Conservation (phyloP, 495 filamentous ascomycete species). For the Tuber magnatum region DNA sequence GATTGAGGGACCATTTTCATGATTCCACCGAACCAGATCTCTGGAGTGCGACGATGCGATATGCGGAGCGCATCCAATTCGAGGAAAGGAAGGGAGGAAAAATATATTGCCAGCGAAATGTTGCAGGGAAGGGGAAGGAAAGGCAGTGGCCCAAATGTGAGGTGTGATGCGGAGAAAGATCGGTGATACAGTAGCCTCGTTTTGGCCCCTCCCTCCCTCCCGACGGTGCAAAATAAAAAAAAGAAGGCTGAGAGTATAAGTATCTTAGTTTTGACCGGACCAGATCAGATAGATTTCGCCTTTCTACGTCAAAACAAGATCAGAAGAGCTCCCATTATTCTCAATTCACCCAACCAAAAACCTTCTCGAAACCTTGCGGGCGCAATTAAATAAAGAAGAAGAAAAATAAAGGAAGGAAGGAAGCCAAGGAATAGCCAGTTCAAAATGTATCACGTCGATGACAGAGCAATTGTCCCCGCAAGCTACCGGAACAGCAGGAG, state of each 20-base stretch:
- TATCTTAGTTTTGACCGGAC: background rate
- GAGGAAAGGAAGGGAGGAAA: background rate
- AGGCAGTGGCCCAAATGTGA: background rate
- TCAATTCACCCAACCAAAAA: constrained; percentile 2
- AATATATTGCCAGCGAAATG: background rate
- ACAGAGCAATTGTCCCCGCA: constrained; percentile 1
- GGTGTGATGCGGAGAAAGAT: background rate
- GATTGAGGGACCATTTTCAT: background rate
- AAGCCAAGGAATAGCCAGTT: background rate
- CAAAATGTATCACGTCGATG: background rate
- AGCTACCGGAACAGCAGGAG: background rate
- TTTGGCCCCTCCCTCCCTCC: background rate
- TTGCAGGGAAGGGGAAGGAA: constrained; percentile 3
- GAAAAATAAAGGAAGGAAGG: background rate
- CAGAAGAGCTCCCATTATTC: background rate
- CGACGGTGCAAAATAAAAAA: background rate
- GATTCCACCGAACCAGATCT: background rate
- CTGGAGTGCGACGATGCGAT: background rate
- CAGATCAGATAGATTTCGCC: background rate
- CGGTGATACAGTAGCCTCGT: background rate
- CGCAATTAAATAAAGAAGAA: background rate
- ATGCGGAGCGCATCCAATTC: background rate
- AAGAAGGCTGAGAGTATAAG: constrained; percentile 5
- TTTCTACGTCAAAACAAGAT: background rate
- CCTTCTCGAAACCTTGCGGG: background rate